Conservation (phyloP, 2,329 filamentous ascomycete species). For the Apiospora saccharicola region DNA sequence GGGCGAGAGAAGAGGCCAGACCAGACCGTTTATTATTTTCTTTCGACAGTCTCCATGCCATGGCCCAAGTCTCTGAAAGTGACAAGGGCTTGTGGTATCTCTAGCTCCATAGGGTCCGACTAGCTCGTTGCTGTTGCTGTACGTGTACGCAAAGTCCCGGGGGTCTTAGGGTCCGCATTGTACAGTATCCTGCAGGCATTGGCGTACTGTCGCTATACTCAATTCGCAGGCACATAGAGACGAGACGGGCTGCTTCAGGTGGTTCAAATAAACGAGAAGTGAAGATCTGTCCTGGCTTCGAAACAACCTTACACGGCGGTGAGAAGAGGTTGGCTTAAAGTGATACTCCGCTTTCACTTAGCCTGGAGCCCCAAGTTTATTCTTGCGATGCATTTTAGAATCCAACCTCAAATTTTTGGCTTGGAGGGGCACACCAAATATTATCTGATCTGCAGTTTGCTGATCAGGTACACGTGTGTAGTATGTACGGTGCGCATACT, state of each 20-base stretch:
- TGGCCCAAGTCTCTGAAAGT: conserved; percentile 12
- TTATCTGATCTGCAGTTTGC: conserved; percentile 2
- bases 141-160: conserved; percentile 16
- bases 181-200: neutral
- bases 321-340: neutral
- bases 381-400: neutral
- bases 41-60: conserved; percentile 20
- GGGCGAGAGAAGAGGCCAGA: conserved; percentile 11
- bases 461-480: conserved; percentile 1
- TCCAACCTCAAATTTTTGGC: neutral
- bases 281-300: neutral
- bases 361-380: neutral
- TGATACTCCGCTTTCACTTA: neutral
- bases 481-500: neutral
- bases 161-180: neutral
- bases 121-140: conserved; percentile 6
- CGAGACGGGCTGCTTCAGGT: too few species aligned
- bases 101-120: conserved; percentile 21
- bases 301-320: neutral
- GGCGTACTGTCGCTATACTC: neutral
- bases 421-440: neutral
- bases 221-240: neutral
- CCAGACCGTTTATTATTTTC: conserved; percentile 20
- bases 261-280: too few species aligned
- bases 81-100: conserved; percentile 22